Base-by-base conservation (phyloP, 2,329 filamentous ascomycete genomes). In the Botrytis tulipae region DNA sequence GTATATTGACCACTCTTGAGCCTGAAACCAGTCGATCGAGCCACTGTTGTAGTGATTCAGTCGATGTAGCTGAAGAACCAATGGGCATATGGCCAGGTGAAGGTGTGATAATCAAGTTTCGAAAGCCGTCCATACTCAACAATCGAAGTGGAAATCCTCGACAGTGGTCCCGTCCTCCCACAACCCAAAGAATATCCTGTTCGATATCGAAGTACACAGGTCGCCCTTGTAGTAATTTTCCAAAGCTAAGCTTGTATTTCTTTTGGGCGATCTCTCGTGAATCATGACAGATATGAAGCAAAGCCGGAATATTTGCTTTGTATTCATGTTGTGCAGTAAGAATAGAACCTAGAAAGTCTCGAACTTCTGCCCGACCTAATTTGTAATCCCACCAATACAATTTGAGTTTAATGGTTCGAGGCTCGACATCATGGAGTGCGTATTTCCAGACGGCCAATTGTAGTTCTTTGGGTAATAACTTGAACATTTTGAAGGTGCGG, bases 11-110 rank as follows among this genome's bases (percentile, higher is more conserved):
- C 0, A 3, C 22, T n/a, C 3, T n/a, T 16, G 35, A 29, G 16
- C 22, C 12, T 5, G 7, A 18, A 10, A 1, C 1, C 25, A 62
- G 4, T 62, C 9, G 12, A 29, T 3, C 3, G 22, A 61, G 14
- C 59, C 59, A 61, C 35, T 35, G 3, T 9, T 25, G 1, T 25
- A 16, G 12, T 16, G 35, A 35, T 8, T 61, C 59, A n/a, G 9
- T 8, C 2, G 59, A 40, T 37, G 22, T 61, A 1, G 2, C 20
- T 16, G 3, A 0, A 61, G 59, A 12, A n/a, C 5, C 1, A 25
- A 37, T 3, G 10, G 0, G 2, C 4, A 25, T 2, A 7, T 14
- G 1, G 2, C 2, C 1, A 4, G 6, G 5, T 10, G 60, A 42
- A 62, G 60, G 60, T 42, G 60, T 62, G 37, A 62, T 29, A 25